Base-by-base conservation (phyloP, 2,329 filamentous ascomycete species). In the Sarocladium strictum region DNA sequence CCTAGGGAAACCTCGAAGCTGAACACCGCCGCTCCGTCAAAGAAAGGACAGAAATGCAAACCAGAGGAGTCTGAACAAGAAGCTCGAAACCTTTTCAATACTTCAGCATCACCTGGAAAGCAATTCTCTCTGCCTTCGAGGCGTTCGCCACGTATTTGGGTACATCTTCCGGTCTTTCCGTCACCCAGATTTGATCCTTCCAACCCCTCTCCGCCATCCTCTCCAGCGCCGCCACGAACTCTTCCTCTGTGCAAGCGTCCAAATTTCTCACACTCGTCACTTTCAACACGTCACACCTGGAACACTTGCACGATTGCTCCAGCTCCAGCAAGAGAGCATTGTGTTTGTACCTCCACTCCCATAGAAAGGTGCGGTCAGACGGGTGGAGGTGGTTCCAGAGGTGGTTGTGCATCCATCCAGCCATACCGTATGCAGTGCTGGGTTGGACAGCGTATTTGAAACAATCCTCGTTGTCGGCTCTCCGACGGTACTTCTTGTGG, bases 151-250 rank as follows among this genome's bases (percentile, higher is more conserved):
- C 11, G 11, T 24, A 40, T 19, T 12, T 32, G 17, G 60, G 58
- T 15, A 64, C n/a, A 11, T 54, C 17, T 7, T 59, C 54, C 5
- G 37, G 54, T 17, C 54, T 45, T 21, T 54, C 53, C 2, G 55
- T 37, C n/a, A 68, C 54, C 59, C 64, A 65, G 11, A 67, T 52
- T 11, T 65, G 35, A 26, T 67, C 64, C 10, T 54, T 33, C 62
- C 62, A 67, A 14, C 58, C 56, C 15, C 58, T 41, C 12, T 50
- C 43, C 47, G 60, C 60, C 7, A 63, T 38, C 21, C 23, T 17
- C 3, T 37, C 11, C 54, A 67, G 45, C 19, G 59, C 53, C 26
- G 41, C 55, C 17, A 56, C 26, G 23, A 61, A 53, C 14, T 61
- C 56, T 3, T 14, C 32, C 51, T 26, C 47, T 17, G 58, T 54